Percentiles rank a stretch among this genome's conserved stretches.
These are phyloP conservation scores for Candida qinlingensis DNA, from an alignment of 805 yeast genomes.

Conservation along the genomic window DNA sequence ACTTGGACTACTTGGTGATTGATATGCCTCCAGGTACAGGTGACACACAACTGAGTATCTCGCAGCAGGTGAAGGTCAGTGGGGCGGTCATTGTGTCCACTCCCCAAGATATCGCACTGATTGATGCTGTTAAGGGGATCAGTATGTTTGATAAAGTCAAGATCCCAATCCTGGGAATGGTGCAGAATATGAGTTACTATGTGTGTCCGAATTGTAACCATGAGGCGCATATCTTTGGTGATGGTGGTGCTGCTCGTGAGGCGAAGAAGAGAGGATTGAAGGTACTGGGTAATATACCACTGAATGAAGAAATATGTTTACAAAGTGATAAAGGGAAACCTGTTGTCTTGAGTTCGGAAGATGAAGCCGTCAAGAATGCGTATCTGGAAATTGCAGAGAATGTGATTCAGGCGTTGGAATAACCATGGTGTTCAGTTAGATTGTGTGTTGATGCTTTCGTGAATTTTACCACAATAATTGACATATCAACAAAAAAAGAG, in stretches of 20 bases:
- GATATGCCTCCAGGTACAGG: constrained; percentile 95
- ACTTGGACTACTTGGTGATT: constrained; percentile 61
- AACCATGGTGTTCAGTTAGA: not conserved
- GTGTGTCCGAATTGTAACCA: constrained; percentile 73
- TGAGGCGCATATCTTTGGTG: constrained; percentile 70
- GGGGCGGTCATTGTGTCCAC: constrained; percentile 84
- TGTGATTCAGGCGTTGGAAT: not conserved
- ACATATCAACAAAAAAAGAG: no score
- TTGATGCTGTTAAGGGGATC: constrained; percentile 77
- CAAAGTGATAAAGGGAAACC: constrained; percentile 67
- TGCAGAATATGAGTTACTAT: constrained; percentile 78
- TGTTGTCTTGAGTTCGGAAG: constrained; percentile 40
- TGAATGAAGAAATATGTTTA: constrained; percentile 52
- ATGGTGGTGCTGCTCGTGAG: constrained; percentile 47
- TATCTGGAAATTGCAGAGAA: constrained; percentile 44
- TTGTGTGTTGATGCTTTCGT: not conserved
- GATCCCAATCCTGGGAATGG: constrained; percentile 70
- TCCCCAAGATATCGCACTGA: constrained; percentile 78
- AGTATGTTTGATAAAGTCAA: constrained; percentile 69
- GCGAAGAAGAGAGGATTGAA: constrained; percentile 42
- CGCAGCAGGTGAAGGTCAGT: constrained; percentile 68
- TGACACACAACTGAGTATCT: constrained; percentile 77
- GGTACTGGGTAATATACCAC: constrained; percentile 63
- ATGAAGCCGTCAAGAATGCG: constrained; percentile 32
- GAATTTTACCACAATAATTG: no score